Conservation (phyloP, 371 early-diverging fungal genomes). For the Mortierella sp. region DNA sequence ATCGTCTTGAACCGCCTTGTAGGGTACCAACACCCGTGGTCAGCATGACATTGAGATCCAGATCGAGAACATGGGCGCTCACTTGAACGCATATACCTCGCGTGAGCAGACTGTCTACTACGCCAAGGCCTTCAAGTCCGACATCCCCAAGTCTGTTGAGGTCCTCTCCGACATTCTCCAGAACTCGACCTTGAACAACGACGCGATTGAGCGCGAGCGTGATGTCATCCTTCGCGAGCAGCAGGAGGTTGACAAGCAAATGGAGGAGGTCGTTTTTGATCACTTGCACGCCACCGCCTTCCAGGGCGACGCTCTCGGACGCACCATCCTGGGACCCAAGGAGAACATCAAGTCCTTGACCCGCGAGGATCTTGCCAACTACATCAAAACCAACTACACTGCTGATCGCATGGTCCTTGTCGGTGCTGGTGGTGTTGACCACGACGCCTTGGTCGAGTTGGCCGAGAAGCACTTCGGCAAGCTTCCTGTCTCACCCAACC, state of each 20-base stretch:
- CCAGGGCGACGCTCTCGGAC: conserved; percentile 89
- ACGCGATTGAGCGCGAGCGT: conserved; percentile 94
- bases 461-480: conserved; percentile 92
- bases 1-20: too few species aligned
- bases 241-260: conserved; percentile 94
- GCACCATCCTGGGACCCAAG: conserved; percentile 94
- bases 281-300: conserved; percentile 96
- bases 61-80: conserved; percentile 98
- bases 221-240: conserved; percentile 96
- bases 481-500: conserved; percentile 64
- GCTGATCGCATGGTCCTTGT: conserved; percentile 96
- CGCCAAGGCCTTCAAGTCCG: conserved; percentile 92
- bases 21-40: conserved; percentile 89
- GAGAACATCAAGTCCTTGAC: conserved; percentile 91
- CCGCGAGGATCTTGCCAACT: conserved; percentile 84
- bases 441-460: conserved; percentile 90
- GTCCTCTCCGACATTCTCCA: conserved; percentile 96
- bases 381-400: conserved; percentile 92
- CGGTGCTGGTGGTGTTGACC: conserved; percentile 94
- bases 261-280: conserved; percentile 97
- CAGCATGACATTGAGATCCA: conserved; percentile 92
- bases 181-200: conserved; percentile 84
- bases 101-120: conserved; percentile 98
- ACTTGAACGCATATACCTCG: conserved; percentile 97
- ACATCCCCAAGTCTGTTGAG: conserved; percentile 90